Percentiles rank a stretch among this genome's conserved stretches.
phyloP scores from a whole-genome alignment of 306 rosid genomes.

The Cyclanthera cordifolia region DNA sequence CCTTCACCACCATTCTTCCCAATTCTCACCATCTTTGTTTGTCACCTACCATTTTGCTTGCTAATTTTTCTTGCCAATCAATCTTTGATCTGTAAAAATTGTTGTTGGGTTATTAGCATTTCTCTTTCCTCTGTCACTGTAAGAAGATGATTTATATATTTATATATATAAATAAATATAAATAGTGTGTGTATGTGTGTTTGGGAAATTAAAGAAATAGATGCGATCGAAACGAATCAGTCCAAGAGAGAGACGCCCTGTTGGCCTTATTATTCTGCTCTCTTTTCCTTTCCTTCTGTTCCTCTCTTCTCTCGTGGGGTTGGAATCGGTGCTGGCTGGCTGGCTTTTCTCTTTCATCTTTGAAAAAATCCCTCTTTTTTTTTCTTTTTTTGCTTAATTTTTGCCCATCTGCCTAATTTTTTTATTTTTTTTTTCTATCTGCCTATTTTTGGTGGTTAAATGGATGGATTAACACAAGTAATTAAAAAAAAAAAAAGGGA shows the following conservation, averaged over 20 bases:
- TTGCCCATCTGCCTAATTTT: not conserved
- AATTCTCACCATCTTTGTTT: conserved; percentile 1
- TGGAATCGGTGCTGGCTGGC: conserved; percentile 29
- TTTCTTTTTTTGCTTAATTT: not conserved
- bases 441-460: not conserved
- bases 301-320: conserved; percentile 37
- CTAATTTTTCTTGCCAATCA: too few relatives aligned
- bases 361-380: not conserved
- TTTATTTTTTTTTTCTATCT: not conserved
- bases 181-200: not conserved
- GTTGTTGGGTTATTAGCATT: too few relatives aligned
- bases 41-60: conserved; percentile 1
- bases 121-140: not conserved
- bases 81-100: too few relatives aligned
- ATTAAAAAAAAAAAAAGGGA: not conserved
- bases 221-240: conserved; percentile 71
- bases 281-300: not conserved
- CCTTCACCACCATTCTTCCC: conserved; percentile 21
- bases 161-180: too few relatives aligned
- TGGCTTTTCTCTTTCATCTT: conserved; percentile 30
- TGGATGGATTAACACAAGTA: not conserved
- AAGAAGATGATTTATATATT: not conserved
- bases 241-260: conserved; percentile 62
- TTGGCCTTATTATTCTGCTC: conserved; percentile 34
- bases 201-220: conserved; percentile 29